Base-by-base conservation (phyloP, 2,329 filamentous ascomycete genomes). In the Penicillium sp. region DNA sequence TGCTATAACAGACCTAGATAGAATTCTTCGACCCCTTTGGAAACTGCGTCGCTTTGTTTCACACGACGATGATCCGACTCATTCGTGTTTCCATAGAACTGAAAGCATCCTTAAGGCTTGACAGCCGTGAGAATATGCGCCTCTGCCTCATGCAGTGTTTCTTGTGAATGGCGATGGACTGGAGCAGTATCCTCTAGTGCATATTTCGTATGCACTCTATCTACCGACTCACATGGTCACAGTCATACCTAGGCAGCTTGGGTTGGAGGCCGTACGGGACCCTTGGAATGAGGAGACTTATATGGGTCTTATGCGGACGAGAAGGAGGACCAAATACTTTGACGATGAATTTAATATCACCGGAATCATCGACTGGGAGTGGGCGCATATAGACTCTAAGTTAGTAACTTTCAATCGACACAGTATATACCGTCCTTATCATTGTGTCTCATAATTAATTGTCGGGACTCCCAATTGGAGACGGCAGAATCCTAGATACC, bases 271-370 rank as follows among this genome's bases (percentile, higher is more conserved):
- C n/a, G n/a, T n/a, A n/a, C n/a, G n/a, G n/a, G 11, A 23, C 22
- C 22, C 22, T 23, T 11, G 22, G 22, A 11, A 23, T 11, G 22
- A 23, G 22, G 22, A 23, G 22, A 23, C 22, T 23, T 11, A 23
- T 23, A 23, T 23, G 22, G 22, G 6, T 11, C 11, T 11, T 11
- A 23, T 6, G 6, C 6, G 22, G 22, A 23, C 6, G 11, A 6
- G 11, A n/a, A n/a, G n/a, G n/a, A n/a, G n/a, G n/a, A n/a, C n/a
- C n/a, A n/a, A n/a, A n/a, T n/a, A n/a, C n/a, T n/a, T n/a, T n/a
- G n/a, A n/a, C n/a, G n/a, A n/a, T n/a, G n/a, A n/a, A 3, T 37
- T 32, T n/a, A 37, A 37, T 11, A 37, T 37, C 15, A 37, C 35
- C 2, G 35, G 35, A 3, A 32, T 37, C 4, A 37, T 37, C 16